Conservation (phyloP, 495 filamentous ascomycete genomes). For the Xylaria acuta region DNA sequence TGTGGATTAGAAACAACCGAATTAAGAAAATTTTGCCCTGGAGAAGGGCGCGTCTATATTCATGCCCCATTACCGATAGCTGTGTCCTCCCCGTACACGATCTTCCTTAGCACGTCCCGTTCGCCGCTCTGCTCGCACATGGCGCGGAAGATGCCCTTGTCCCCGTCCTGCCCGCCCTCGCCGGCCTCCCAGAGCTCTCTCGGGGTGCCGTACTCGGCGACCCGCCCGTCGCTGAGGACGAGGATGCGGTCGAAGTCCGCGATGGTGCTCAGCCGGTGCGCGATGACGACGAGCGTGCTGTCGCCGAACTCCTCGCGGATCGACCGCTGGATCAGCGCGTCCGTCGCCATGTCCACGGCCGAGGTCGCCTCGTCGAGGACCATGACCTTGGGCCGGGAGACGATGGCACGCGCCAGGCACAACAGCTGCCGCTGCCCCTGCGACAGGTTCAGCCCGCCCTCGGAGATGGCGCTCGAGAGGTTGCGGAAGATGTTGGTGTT, state of each 20-base stretch:
- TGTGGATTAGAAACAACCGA: neutral
- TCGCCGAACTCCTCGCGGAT: slow-evolving; percentile 81
- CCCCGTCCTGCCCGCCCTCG: slow-evolving; percentile 46
- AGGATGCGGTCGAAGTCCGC: slow-evolving; percentile 86
- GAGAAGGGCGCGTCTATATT: neutral
- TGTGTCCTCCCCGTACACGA: slow-evolving; percentile 51
- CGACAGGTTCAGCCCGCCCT: slow-evolving; percentile 80
- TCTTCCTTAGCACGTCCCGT: slow-evolving; percentile 62
- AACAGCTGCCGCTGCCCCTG: slow-evolving; percentile 90
- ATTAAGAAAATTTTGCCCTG: neutral
- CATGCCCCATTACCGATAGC: neutral
- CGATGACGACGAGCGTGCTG: slow-evolving; percentile 85
- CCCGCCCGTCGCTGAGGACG: slow-evolving; percentile 76
- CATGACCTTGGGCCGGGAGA: slow-evolving; percentile 80
- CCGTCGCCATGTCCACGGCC: slow-evolving; percentile 87
- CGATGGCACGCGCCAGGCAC: slow-evolving; percentile 86
- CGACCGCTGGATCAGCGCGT: slow-evolving; percentile 79
- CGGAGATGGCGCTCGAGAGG: slow-evolving; percentile 68
- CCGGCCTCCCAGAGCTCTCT: slow-evolving; percentile 66
- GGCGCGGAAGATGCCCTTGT: slow-evolving; percentile 66
- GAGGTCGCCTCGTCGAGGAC: slow-evolving; percentile 90
- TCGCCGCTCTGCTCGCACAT: slow-evolving; percentile 82
- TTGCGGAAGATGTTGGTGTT: slow-evolving; percentile 69
- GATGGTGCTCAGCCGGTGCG: slow-evolving; percentile 85
- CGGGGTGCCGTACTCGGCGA: slow-evolving; percentile 76